Base-by-base conservation (phyloP, 1,139 yeast genomes). In the Zygosaccharomyces pseudobailii region DNA sequence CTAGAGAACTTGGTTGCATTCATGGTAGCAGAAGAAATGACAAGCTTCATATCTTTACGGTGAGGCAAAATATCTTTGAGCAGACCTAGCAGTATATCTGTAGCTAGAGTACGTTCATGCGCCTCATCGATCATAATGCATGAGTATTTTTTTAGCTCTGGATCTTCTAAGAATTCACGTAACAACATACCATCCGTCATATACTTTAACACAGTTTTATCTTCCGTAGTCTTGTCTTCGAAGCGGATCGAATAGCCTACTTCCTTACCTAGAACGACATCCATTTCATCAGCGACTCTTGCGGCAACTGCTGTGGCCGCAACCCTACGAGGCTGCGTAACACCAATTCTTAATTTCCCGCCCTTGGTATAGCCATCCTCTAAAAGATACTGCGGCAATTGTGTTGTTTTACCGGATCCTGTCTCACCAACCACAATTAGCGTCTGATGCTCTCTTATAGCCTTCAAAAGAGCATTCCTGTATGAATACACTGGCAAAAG, bases 321-420 rank as follows among this genome's bases (percentile, higher is more conserved):
- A 45, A 82, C 87, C 63, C 88, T 74, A 68, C 88, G 77, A 1
- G 89, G 88, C 59, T 82, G 87, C 0, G 89, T 83, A 61, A 84
- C 80, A 0, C 87, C 88, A 36, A 87, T 76, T 40, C 78, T 71
- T 51, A 71, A 68, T 55, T 72, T 65, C 0, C 78, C 78, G 40
- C 65, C 61, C 24, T 69, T 58, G 1, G 89, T 74, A 57, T 80
- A 87, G 0, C 96, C 96, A 17, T 84, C 88, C 61, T 89, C 96
- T 51, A 81, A 77, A 10, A 92, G 71, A 62, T 84, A 85, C 66
- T 92, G 98, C 0, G 97, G 89, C 28, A 92, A 71, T 67, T 92
- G 98, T 0, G 98, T 92, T 1, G 97, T 89, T 65, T 92, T 92
- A 57, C 98, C 98, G 0, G 96, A 87, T 39, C 98, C 98, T 0